Conservation (phyloP, 2,329 filamentous ascomycete species). For the Teratosphaeria viscida region DNA sequence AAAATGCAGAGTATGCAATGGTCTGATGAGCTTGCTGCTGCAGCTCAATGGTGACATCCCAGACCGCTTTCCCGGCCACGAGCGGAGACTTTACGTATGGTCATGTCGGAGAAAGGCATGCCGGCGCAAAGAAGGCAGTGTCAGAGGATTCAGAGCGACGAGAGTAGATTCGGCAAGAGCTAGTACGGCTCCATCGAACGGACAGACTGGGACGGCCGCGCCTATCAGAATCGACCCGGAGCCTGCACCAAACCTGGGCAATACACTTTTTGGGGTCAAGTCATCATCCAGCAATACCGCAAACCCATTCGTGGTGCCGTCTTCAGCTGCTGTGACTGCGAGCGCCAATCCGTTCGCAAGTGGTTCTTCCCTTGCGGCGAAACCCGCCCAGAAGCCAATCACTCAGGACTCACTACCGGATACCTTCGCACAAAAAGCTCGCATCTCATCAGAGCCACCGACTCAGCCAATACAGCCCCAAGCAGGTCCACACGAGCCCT, state of each 20-base stretch:
- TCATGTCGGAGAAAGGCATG: slow-evolving; percentile 69
- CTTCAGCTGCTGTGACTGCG: slow-evolving; percentile 22
- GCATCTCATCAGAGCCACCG: slow-evolving; percentile 20
- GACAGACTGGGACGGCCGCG: slow-evolving; percentile 4
- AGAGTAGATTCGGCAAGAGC: slow-evolving; percentile 21
- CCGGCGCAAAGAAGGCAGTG: slow-evolving; percentile 69
- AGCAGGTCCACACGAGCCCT: slow-evolving; percentile 48
- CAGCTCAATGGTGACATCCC: slow-evolving; percentile 88
- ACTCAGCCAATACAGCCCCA: slow-evolving; percentile 17
- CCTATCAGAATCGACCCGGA: slow-evolving; percentile 16
- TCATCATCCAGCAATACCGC: slow-evolving; percentile 26
- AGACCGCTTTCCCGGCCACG: slow-evolving; percentile 74
- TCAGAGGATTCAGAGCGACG: slow-evolving; percentile 59
- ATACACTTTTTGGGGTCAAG: slow-evolving; percentile 59
- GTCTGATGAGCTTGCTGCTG: slow-evolving; percentile 71
- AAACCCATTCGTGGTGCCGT: slow-evolving; percentile 53
- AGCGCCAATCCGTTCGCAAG: slow-evolving; percentile 47
- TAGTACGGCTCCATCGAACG: slow-evolving; percentile 1
- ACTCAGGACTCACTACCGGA: slow-evolving; percentile 12
- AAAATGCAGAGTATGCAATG: slow-evolving; percentile 79
- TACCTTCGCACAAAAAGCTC: slow-evolving; percentile 25
- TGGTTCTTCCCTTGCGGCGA: slow-evolving; percentile 36
- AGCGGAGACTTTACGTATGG: slow-evolving; percentile 80
- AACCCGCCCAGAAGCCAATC: slow-evolving; percentile 30
- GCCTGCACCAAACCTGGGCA: slow-evolving; percentile 45